Conservation (phyloP, 2,329 filamentous ascomycete species). For the Coniochaeta sp. region DNA sequence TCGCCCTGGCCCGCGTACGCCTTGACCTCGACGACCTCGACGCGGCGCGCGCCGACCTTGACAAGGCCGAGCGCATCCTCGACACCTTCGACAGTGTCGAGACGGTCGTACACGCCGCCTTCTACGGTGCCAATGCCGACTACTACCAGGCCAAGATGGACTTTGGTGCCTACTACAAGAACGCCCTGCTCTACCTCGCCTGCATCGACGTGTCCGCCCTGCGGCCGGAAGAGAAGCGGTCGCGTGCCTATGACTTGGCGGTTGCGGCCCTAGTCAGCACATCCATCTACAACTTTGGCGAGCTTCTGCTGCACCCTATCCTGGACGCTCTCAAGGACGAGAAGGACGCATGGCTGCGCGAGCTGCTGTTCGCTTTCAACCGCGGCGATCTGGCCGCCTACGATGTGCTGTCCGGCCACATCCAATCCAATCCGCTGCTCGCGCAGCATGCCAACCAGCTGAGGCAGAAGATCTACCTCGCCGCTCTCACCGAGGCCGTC, state of each 20-base stretch:
- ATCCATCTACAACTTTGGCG: constrained; percentile 98
- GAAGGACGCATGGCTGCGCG: constrained; percentile 74
- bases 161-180: constrained; percentile 95
- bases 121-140: constrained; percentile 90
- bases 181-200: constrained; percentile 92
- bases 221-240: constrained; percentile 65
- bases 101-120: constrained; percentile 88
- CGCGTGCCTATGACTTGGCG: constrained; percentile 84
- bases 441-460: constrained; percentile 75
- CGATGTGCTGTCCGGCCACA: constrained; percentile 73
- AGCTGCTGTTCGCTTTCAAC: constrained; percentile 97
- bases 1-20: constrained; percentile 83
- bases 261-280: constrained; percentile 89
- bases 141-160: constrained; percentile 93
- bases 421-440: constrained; percentile 73
- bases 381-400: constrained; percentile 85
- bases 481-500: constrained; percentile 89
- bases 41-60: constrained; percentile 79
- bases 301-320: constrained; percentile 95
- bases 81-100: constrained; percentile 93
- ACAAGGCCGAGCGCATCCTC: constrained; percentile 78
- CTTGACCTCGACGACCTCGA: constrained; percentile 71
- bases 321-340: constrained; percentile 71
- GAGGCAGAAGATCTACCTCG: constrained; percentile 96
- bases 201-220: constrained; percentile 82